These are phyloP conservation scores for Globisporangium cystogenes DNA, from an alignment of 352 stramenopile genomes.

Conservation along the genomic window DNA sequence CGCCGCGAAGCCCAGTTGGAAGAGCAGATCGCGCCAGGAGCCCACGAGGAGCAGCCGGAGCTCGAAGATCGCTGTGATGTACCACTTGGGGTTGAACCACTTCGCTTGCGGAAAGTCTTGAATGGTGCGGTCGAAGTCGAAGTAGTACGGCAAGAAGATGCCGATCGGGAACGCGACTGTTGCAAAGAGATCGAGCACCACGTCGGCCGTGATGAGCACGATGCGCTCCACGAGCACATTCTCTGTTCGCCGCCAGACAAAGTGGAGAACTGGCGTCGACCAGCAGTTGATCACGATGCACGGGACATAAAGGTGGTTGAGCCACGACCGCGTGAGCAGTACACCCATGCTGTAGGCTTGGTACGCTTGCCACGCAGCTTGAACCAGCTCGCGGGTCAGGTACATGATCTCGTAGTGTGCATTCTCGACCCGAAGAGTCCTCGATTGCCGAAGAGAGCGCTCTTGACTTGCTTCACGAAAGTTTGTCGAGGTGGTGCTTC, in stretches of 20 bases:
- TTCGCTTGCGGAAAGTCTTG: constrained; percentile 5
- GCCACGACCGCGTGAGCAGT: constrained; percentile 4
- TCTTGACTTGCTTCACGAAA: not conserved
- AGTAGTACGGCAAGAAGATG: constrained; percentile 12
- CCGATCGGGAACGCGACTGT: constrained; percentile 10
- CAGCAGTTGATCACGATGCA: constrained; percentile 21
- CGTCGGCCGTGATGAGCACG: constrained; percentile 6
- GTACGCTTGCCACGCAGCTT: constrained; percentile 20
- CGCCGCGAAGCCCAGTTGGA: constrained; percentile 28
- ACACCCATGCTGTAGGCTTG: constrained; percentile 20
- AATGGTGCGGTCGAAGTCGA: constrained; percentile 3
- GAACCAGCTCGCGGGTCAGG: constrained; percentile 15
- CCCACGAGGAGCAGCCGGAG: constrained; percentile 16
- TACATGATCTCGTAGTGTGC: constrained; percentile 17
- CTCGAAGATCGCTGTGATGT: constrained; percentile 22
- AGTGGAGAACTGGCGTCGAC: constrained; percentile 9
- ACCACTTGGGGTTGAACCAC: constrained; percentile 22
- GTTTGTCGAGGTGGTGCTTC: too few relatives aligned
- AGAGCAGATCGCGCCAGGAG: constrained; percentile 26
- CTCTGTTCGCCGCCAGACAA: not conserved
- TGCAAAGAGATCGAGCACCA: constrained; percentile 15
- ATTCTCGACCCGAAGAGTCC: constrained; percentile 17
- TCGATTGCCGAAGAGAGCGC: constrained; percentile 1
- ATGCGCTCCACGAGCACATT: constrained; percentile 12
- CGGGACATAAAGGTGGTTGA: constrained; percentile 14